A percentile compares a stretch with the other conserved stretches of the same genome.
These are phyloP conservation scores for Volutella citrinella DNA, from an alignment of 2,329 filamentous ascomycete genomes.

Conservation along the genomic window DNA sequence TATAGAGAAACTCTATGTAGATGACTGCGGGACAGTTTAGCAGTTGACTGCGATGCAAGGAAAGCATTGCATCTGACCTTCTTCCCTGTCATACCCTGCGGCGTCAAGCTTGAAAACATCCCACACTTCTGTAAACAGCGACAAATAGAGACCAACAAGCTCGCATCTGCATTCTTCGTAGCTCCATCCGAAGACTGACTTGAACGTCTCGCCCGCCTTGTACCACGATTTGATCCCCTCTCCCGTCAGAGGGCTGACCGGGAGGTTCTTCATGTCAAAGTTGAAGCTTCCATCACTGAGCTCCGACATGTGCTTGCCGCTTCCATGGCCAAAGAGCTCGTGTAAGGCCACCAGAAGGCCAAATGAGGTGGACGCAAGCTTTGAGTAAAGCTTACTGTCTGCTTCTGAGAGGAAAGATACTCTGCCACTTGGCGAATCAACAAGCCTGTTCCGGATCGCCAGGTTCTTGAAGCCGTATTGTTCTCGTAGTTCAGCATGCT, in stretches of 20 bases:
- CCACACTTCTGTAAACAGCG: too few relatives aligned
- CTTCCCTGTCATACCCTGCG: too few relatives aligned
- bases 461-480: constrained; percentile 64
- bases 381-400: constrained; percentile 57
- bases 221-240: constrained; percentile 57
- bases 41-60: too few relatives aligned
- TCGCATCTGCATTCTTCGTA: constrained; percentile 56
- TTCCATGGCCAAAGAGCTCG: constrained; percentile 63
- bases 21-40: too few relatives aligned
- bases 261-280: constrained; percentile 56
- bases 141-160: constrained; percentile 42
- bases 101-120: too few relatives aligned
- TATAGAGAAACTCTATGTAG: too few relatives aligned
- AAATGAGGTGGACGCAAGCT: constrained; percentile 63
- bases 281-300: constrained; percentile 52
- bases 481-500: constrained; percentile 57
- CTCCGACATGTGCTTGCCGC: constrained; percentile 59
- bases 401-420: constrained; percentile 57
- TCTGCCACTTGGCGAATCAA: constrained; percentile 42
- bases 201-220: constrained; percentile 63
- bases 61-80: too few relatives aligned
- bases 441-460: constrained; percentile 56
- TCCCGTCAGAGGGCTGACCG: constrained; percentile 52
- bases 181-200: constrained; percentile 55
- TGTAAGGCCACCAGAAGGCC: constrained; percentile 72